Percentiles rank a stretch among this genome's conserved stretches.
Evolutionary conservation across 768 basidiomycete genomes (phyloP).

Genomic region (Amanita subjunquillea): DNA sequence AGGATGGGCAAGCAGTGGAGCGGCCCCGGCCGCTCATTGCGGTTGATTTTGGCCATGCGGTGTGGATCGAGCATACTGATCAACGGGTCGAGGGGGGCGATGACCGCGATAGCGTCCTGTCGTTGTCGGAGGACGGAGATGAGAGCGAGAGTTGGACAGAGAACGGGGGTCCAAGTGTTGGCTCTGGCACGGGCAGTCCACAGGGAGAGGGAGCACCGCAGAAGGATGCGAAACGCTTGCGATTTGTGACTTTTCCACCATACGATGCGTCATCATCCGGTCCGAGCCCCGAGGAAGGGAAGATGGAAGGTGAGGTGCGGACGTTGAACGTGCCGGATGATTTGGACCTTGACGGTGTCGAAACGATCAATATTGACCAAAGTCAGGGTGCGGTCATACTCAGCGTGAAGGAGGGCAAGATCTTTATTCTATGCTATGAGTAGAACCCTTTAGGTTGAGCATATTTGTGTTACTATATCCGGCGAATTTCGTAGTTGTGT

Average conservation of each 20-base stretch:
- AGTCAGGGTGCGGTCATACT: constrained; percentile 64
- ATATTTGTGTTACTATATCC: background rate
- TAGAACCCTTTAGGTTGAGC: constrained; percentile 9
- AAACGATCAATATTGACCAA: constrained; percentile 75
- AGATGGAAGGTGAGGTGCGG: constrained; percentile 34
- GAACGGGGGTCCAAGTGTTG: background rate
- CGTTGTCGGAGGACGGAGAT: constrained; percentile 17
- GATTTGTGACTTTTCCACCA: constrained; percentile 4
- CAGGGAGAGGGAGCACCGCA: background rate
- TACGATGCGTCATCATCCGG: background rate
- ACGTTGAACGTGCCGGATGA: constrained; percentile 58
- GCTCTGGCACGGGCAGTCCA: background rate
- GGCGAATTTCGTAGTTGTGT: background rate
- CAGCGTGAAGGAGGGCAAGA: constrained; percentile 55
- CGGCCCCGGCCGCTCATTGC: constrained; percentile 65
- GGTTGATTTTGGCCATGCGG: constrained; percentile 82
- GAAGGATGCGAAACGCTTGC: constrained; percentile 1
- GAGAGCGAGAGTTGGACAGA: constrained; percentile 10
- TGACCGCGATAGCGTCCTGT: constrained; percentile 1
- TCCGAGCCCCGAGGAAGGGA: background rate
- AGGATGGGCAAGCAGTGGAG: constrained; percentile 26
- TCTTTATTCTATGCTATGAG: constrained; percentile 66
- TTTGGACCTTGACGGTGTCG: constrained; percentile 52
- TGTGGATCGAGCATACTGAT: constrained; percentile 61
- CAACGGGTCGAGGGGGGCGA: background rate